A percentile compares a stretch with the other conserved stretches of the same genome.
Conservation (phyloP, 106 monocot genomes). For the Apostasia shenzhenica region DNA sequence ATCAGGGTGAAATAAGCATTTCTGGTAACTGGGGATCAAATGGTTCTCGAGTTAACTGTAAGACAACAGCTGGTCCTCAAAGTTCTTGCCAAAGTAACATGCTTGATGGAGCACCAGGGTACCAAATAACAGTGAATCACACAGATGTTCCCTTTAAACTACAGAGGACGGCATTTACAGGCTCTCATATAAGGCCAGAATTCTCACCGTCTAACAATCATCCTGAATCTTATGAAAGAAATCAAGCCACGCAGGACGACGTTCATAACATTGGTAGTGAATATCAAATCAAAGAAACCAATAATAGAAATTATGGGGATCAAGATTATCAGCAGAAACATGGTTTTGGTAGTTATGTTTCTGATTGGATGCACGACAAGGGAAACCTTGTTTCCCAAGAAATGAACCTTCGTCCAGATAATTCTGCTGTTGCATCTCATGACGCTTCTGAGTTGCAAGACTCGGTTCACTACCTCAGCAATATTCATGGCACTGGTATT, state of each 20-base stretch:
- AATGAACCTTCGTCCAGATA: slow-evolving; percentile 16
- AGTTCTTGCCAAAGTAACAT: slow-evolving; percentile 12
- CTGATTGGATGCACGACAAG: slow-evolving; percentile 11
- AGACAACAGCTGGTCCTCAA: slow-evolving; percentile 24
- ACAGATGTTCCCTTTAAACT: slow-evolving; percentile 8
- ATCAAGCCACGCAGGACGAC: slow-evolving; percentile 5
- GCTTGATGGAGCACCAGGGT: slow-evolving; percentile 7
- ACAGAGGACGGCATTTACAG: slow-evolving; percentile 2
- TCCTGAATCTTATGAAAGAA: slow-evolving; percentile 23
- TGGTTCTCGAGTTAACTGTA: slow-evolving; percentile 10
- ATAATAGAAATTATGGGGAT: slow-evolving; percentile 5
- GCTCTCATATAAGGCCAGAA: slow-evolving; percentile 12
- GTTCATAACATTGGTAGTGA: slow-evolving; percentile 3
- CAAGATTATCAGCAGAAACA: slow-evolving; percentile 15
- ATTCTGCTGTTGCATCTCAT: slow-evolving; percentile 7
- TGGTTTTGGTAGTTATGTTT: slow-evolving; percentile 18
- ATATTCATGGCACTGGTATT: slow-evolving; percentile 8
- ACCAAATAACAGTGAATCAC: slow-evolving; percentile 13
- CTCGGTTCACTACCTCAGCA: background rate
- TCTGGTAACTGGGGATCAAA: slow-evolving; percentile 8
- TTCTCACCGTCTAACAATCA: slow-evolving; percentile 14
- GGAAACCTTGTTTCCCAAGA: slow-evolving; percentile 10
- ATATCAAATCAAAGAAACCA: slow-evolving; percentile 3
- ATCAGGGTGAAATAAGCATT: slow-evolving; percentile 9
- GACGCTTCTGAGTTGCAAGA: too few species aligned